A percentile compares a stretch with the other conserved stretches of the same genome.
phyloP scores from a whole-genome alignment of 495 filamentous ascomycete genomes.

The Penicillium ochrochloron region DNA sequence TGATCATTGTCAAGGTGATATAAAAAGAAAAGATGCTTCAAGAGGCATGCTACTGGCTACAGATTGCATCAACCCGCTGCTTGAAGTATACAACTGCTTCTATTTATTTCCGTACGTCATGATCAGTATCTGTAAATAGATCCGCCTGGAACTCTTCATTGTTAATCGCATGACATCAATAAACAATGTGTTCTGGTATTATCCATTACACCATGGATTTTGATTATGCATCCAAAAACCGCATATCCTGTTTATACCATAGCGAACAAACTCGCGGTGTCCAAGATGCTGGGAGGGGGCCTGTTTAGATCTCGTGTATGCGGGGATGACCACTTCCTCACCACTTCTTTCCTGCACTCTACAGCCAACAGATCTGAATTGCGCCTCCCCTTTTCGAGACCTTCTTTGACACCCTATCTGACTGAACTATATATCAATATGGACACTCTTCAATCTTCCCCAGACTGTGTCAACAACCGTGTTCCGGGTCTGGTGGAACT shows the following conservation, averaged over 20 bases:
- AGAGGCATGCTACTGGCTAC: background rate
- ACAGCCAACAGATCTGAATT: background rate
- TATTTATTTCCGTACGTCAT: background rate
- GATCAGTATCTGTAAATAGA: background rate
- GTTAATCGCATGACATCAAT: background rate
- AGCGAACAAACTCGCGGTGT: background rate
- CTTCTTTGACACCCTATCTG: background rate
- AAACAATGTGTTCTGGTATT: background rate
- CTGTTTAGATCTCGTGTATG: slow-evolving; percentile 4
- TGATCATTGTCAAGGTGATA: background rate
- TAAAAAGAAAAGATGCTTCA: background rate
- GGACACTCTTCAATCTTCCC: background rate
- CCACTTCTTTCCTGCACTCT: background rate
- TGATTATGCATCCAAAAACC: background rate
- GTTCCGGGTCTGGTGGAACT: slow-evolving; percentile 9
- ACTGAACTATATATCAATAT: background rate
- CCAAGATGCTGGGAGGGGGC: background rate
- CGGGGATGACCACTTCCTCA: background rate
- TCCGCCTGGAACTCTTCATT: background rate
- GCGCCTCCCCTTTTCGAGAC: background rate
- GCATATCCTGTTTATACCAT: background rate
- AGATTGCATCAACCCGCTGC: background rate
- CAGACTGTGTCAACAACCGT: background rate
- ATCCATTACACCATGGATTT: background rate
- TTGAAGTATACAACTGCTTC: background rate